A percentile compares a stretch with the other conserved stretches of the same genome.
phyloP scores from a whole-genome alignment of 257 asterid genomes.

The Ophiorrhiza pumila region DNA sequence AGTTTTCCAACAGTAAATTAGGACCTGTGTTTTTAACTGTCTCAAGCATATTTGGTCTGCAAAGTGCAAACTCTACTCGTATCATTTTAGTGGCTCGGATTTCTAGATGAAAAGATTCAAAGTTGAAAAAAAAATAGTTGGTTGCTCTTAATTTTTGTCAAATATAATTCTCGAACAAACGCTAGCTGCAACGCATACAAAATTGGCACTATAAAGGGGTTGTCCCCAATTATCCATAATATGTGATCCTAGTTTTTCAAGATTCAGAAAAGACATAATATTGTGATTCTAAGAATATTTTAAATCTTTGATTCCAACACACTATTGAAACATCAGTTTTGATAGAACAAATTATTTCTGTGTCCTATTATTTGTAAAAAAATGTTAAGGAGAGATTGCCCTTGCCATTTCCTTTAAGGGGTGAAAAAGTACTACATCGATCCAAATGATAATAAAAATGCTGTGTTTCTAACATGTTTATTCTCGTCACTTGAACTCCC shows the following conservation, averaged over 20 bases:
- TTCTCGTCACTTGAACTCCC: no score
- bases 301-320: not conserved
- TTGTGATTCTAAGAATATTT: not conserved
- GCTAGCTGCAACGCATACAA: no score
- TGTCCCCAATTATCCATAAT: not conserved
- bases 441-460: no score
- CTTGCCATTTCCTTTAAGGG: not conserved
- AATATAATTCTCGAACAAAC: no score
- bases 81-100: no score
- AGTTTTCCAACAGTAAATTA: no score
- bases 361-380: not conserved
- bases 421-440: not conserved
- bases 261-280: not conserved
- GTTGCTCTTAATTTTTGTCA: not conserved
- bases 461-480: no score
- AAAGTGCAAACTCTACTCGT: no score
- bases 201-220: not conserved
- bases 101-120: no score
- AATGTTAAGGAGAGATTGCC: not conserved
- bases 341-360: not conserved
- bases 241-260: slow-evolving; percentile 1
- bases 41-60: no score
- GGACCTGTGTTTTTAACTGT: no score
- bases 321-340: not conserved
- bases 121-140: no score